Base-by-base conservation (phyloP, 2,329 filamentous ascomycete genomes). In the Rhynchosporium agropyri region DNA sequence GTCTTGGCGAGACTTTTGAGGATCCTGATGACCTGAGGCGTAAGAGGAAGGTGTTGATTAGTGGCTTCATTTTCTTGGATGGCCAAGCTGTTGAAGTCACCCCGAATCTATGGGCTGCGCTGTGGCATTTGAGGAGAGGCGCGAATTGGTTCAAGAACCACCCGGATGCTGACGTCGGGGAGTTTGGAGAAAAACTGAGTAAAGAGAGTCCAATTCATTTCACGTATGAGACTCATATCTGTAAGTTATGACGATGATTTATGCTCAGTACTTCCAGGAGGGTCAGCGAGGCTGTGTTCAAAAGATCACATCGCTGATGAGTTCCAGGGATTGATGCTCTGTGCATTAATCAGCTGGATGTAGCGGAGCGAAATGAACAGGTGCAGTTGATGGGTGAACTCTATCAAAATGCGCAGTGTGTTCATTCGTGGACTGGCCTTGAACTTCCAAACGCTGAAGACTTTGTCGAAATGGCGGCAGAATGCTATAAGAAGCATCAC, bases 121-220 rank as follows among this genome's bases (percentile, higher is more conserved):
- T 54, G 51, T 54, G 51, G 51, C 51, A 54, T 42, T 28, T 54
- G 51, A 54, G 51, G 36, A 54, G 51, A 20, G 36, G 51, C 12
- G 51, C 51, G 20, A 54, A 54, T 54, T 54, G 51, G 51, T 54
- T 42, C 20, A 54, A 54, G 20, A 6, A 38, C 10, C 36, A 54
- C 28, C 33, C 51, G 10, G 36, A 54, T 40, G 8, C 51, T 10
- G 51, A 54, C 2, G 36, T 54, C 9, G 51, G 51, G 8, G 51
- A 54, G 20, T 54, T 54, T 54, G 51, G 51, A 13, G 51, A 54
- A 12, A 54, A 10, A 15, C 9, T 54, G 36, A 36, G 40, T 42
- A 54, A 38, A 12, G 36, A 42, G 36, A 42, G 15, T 26, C 36
- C 4, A 6, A 28, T 10, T 12, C 51, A 54, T 38, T 54, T 54